Conservation (phyloP, 169 alveolate species). For the Ophryocystis elektroscirrha region DNA sequence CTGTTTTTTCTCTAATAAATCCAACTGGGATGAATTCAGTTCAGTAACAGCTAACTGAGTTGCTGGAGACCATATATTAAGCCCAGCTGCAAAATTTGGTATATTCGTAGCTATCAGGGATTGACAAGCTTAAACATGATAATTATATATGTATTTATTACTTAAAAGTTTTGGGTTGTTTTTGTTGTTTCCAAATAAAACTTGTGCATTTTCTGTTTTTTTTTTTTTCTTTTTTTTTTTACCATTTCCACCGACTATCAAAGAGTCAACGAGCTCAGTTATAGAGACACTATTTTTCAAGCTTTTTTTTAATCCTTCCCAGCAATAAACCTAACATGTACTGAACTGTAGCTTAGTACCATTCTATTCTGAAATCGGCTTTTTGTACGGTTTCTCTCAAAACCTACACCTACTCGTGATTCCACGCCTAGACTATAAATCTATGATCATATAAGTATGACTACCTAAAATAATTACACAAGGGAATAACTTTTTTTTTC, state of each 20-base stretch:
- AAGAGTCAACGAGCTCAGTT: too few relatives aligned
- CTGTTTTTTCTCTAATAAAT: too few relatives aligned
- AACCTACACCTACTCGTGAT: constrained; percentile 61
- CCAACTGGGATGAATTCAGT: too few relatives aligned
- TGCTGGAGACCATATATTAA: constrained; percentile 37
- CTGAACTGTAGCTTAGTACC: too few relatives aligned
- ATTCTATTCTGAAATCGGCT: constrained; percentile 19
- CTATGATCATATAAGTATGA: too few relatives aligned
- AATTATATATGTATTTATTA: not conserved
- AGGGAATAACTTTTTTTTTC: constrained; percentile 10
- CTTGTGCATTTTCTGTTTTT: not conserved
- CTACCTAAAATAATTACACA: constrained; percentile 60
- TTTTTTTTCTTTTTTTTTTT: not conserved
- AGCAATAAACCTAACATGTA: too few relatives aligned
- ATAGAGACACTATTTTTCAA: too few relatives aligned
- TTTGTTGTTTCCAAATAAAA: constrained; percentile 3
- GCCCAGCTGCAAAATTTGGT: constrained; percentile 38
- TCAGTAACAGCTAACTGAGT: constrained; percentile 5
- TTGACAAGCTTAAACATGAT: not conserved
- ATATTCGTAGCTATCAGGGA: constrained; percentile 27
- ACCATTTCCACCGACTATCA: too few relatives aligned
- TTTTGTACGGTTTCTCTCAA: constrained; percentile 43
- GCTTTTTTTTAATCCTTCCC: too few relatives aligned
- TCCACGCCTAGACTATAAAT: constrained; percentile 59
- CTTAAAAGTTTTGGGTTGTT: not conserved